Percentiles rank a stretch among this genome's conserved stretches.
phyloP scores from a whole-genome alignment of 768 basidiomycete species.

The Mycena latifolia region DNA sequence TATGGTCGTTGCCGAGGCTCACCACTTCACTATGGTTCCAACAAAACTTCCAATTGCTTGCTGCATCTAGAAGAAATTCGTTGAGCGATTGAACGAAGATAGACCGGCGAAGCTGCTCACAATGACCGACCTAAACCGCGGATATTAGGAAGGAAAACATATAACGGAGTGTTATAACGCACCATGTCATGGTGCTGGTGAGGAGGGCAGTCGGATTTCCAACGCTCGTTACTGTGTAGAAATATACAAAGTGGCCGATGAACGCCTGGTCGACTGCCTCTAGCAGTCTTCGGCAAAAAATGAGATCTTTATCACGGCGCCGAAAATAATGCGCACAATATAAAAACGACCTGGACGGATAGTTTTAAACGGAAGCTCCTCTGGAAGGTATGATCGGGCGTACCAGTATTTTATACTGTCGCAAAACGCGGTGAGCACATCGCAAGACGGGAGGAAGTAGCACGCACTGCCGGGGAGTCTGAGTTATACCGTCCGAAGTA shows the following conservation, averaged over 20 bases:
- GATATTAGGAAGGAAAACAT: not conserved
- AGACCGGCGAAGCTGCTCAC: slow-evolving; percentile 47
- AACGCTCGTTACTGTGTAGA: slow-evolving; percentile 63
- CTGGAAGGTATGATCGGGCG: not conserved
- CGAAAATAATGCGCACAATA: slow-evolving; percentile 45
- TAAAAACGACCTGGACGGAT: slow-evolving; percentile 49
- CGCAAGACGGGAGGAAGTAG: too few species aligned
- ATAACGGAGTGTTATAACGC: slow-evolving; percentile 28
- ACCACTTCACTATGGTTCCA: slow-evolving; percentile 66
- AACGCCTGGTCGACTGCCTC: slow-evolving; percentile 67
- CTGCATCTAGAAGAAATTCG: slow-evolving; percentile 55
- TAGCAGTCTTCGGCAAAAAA: slow-evolving; percentile 52
- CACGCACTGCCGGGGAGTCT: slow-evolving; percentile 46
- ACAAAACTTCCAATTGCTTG: slow-evolving; percentile 55
- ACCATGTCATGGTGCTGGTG: slow-evolving; percentile 60
- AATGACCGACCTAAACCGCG: slow-evolving; percentile 58
- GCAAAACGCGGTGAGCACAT: too few species aligned
- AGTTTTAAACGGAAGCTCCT: too few species aligned
- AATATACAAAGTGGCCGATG: slow-evolving; percentile 69
- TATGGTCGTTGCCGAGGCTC: not conserved
- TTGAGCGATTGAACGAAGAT: not conserved
- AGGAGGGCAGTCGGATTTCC: slow-evolving; percentile 50
- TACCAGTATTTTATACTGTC: slow-evolving; percentile 25
- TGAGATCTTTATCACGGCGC: not conserved
- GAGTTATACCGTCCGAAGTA: slow-evolving; percentile 69